A percentile compares a stretch with the other conserved stretches of the same genome.
These are phyloP conservation scores for Pseudocohnilembus persalinus DNA, from an alignment of 169 alveolate species.

Conservation along the genomic window DNA sequence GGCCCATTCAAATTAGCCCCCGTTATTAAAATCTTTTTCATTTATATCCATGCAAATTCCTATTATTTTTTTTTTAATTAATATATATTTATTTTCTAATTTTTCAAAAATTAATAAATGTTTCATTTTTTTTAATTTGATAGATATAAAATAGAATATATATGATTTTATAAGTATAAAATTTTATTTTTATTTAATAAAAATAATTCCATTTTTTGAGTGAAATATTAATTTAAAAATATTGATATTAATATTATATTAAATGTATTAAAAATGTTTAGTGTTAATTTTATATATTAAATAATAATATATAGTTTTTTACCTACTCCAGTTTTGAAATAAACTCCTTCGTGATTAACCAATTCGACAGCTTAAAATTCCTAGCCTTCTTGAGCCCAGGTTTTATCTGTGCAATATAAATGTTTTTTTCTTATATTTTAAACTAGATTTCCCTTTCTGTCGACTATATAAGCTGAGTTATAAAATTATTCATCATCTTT, in stretches of 20 bases:
- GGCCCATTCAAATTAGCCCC: constrained; percentile 56
- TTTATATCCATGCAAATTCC: constrained; percentile 69
- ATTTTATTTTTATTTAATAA: too few relatives aligned
- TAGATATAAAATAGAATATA: too few relatives aligned
- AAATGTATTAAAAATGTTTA: too few relatives aligned
- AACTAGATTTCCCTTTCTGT: constrained; percentile 56
- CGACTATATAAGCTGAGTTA: constrained; percentile 54
- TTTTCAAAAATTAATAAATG: too few relatives aligned
- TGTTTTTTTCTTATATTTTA: constrained; percentile 55
- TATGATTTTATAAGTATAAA: too few relatives aligned
- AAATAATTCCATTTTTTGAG: too few relatives aligned
- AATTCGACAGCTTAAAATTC: constrained; percentile 49
- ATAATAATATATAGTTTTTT: too few relatives aligned
- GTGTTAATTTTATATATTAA: too few relatives aligned
- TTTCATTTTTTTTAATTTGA: too few relatives aligned
- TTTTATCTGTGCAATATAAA: constrained; percentile 59
- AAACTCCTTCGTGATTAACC: constrained; percentile 25
- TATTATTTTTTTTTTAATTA: too few relatives aligned
- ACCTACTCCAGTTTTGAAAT: constrained; percentile 60
- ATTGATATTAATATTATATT: too few relatives aligned
- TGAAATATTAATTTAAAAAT: too few relatives aligned
- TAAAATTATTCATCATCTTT: constrained; percentile 55
- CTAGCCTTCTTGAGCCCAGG: constrained; percentile 70
- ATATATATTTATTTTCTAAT: not conserved
- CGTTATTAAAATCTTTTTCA: constrained; percentile 56